A percentile compares a stretch with the other conserved stretches of the same genome.
Evolutionary conservation across 2,329 filamentous ascomycete genomes (phyloP).

Genomic region (Cryphonectria radicalis): DNA sequence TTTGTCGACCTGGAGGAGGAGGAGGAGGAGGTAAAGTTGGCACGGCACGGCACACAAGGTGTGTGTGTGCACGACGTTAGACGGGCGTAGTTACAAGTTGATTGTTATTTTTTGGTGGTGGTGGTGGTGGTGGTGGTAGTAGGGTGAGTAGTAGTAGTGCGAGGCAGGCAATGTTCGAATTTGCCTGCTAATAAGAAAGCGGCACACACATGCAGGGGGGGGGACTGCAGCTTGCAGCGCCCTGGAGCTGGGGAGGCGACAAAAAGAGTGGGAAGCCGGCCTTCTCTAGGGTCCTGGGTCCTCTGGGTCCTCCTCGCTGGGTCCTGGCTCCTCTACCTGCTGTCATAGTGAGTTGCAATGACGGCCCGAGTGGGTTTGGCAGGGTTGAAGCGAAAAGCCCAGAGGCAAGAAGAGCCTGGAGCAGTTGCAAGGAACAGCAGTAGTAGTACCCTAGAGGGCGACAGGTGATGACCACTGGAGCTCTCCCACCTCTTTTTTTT

Average conservation of each 20-base stretch:
- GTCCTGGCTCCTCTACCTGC: neutral
- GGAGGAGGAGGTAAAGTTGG: neutral
- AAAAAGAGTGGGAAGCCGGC: neutral
- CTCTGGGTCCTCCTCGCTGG: neutral
- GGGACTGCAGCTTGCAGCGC: neutral
- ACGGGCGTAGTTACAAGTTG: neutral
- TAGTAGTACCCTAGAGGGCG: no score
- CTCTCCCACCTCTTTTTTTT: neutral
- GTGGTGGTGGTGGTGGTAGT: neutral
- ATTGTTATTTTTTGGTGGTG: no score
- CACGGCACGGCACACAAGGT: neutral
- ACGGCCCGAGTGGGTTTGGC: neutral
- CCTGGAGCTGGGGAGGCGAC: constrained; percentile 7
- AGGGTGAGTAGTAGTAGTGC: neutral
- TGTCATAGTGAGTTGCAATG: neutral
- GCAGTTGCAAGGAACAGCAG: no score
- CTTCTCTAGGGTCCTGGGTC: neutral
- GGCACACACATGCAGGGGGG: neutral
- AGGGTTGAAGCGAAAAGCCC: neutral
- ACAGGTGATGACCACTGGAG: neutral
- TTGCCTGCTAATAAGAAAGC: neutral
- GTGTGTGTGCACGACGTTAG: neutral
- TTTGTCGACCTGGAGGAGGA: neutral
- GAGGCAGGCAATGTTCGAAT: neutral
- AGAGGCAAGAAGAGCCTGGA: neutral